A percentile compares a stretch with the other conserved stretches of the same genome.
Conservation (phyloP, 768 basidiomycete genomes). For the Phlebiopsis gigantea region DNA sequence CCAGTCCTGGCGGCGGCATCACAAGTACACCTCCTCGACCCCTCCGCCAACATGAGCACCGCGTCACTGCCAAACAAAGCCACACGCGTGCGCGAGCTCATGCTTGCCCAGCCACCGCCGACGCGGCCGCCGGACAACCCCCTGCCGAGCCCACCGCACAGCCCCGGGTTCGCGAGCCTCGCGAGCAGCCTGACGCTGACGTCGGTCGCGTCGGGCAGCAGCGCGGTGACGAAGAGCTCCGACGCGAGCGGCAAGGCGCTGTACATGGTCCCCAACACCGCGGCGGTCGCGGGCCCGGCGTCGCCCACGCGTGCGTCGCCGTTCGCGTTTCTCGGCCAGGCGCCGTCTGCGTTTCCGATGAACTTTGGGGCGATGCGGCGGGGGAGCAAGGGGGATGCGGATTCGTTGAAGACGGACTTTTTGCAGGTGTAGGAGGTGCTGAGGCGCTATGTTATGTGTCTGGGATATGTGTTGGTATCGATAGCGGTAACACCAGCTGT, state of each 20-base stretch:
- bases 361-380: conserved; percentile 4
- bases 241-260: not conserved
- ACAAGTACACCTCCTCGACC: not conserved
- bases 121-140: not conserved
- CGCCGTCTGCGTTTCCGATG: conserved; percentile 6
- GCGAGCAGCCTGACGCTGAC: not conserved
- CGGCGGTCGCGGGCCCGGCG: not conserved
- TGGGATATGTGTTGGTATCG: not conserved
- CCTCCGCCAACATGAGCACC: not conserved
- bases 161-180: not conserved
- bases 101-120: not conserved
- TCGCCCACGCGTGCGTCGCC: conserved; percentile 6
- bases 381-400: conserved; percentile 19
- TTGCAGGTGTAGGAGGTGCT: conserved; percentile 16
- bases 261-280: not conserved
- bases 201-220: not conserved
- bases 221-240: not conserved
- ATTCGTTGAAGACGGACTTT: conserved; percentile 23
- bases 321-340: conserved; percentile 13
- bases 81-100: not conserved
- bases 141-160: not conserved
- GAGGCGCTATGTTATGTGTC: no score
- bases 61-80: not conserved
- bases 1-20: no score
- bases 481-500: no score